Conservation (phyloP, 257 asterid species). For the Paraleonurus japonicus region DNA sequence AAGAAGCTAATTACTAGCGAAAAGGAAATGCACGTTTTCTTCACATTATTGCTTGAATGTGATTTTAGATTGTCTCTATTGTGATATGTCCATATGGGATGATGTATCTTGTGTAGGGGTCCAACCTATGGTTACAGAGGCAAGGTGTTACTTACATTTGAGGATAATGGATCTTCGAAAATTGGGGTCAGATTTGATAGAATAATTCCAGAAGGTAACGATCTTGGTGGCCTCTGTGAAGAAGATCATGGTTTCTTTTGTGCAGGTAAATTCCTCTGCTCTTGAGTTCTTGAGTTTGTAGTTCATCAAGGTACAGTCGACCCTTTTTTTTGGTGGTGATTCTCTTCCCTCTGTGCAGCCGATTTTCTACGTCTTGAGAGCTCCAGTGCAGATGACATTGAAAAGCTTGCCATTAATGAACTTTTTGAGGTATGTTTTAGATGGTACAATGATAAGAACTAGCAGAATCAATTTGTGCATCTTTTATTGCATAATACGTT, state of each 20-base stretch:
- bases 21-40: not conserved
- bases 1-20: not conserved
- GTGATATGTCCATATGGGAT: slow-evolving; percentile 14
- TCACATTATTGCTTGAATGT: slow-evolving; percentile 15
- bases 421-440: slow-evolving; percentile 65
- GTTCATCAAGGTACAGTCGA: not conserved
- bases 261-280: slow-evolving; percentile 55
- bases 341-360: slow-evolving; percentile 50
- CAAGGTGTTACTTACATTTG: slow-evolving; percentile 84
- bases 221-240: slow-evolving; percentile 93
- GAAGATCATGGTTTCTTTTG: slow-evolving; percentile 88
- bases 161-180: slow-evolving; percentile 82
- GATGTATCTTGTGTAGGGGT: slow-evolving; percentile 52
- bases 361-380: slow-evolving; percentile 75
- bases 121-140: slow-evolving; percentile 73
- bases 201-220: slow-evolving; percentile 78
- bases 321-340: not conserved
- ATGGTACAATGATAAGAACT: slow-evolving; percentile 11
- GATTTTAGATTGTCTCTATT: slow-evolving; percentile 1
- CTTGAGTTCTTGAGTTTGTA: slow-evolving; percentile 6
- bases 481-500: not conserved
- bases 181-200: slow-evolving; percentile 90
- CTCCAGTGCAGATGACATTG: slow-evolving; percentile 62
- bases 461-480: not conserved
- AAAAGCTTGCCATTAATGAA: slow-evolving; percentile 71